phyloP scores from a whole-genome alignment of 345 rosid genomes.

The Garcia nutans region DNA sequence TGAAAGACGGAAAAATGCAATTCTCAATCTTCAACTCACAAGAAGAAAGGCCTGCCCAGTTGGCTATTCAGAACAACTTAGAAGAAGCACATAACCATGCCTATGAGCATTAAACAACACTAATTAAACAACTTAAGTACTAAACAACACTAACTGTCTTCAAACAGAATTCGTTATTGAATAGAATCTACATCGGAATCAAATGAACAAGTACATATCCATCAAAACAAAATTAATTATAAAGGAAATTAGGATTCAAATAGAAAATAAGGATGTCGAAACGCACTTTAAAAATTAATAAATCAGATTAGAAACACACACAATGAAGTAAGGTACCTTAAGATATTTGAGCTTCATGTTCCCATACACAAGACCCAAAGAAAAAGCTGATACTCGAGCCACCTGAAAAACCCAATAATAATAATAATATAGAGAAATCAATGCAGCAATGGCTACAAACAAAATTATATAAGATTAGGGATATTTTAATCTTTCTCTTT shows the following conservation, averaged over 20 bases:
- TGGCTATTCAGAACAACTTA: background rate
- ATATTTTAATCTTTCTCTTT: background rate
- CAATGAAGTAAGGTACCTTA: conserved; percentile 39
- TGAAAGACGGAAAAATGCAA: no score
- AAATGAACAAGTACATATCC: background rate
- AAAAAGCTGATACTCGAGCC: conserved; percentile 86
- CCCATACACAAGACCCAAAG: conserved; percentile 71
- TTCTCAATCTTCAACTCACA: background rate
- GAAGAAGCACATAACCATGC: background rate
- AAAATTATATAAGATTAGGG: background rate
- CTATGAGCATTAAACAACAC: background rate
- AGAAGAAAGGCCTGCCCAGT: background rate
- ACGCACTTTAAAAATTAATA: background rate
- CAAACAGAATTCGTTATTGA: no score
- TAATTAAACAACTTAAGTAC: background rate
- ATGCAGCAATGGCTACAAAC: background rate
- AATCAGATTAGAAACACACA: background rate
- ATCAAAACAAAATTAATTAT: background rate
- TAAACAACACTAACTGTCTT: background rate
- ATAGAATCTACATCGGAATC: background rate
- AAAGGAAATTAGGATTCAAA: background rate
- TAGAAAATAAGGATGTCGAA: background rate
- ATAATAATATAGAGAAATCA: background rate
- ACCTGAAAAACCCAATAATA: conserved; percentile 39
- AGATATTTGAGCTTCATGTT: conserved; percentile 80